These are phyloP conservation scores for Rhizodiscina lignyota DNA, from an alignment of 495 filamentous ascomycete species.

Conservation along the genomic window DNA sequence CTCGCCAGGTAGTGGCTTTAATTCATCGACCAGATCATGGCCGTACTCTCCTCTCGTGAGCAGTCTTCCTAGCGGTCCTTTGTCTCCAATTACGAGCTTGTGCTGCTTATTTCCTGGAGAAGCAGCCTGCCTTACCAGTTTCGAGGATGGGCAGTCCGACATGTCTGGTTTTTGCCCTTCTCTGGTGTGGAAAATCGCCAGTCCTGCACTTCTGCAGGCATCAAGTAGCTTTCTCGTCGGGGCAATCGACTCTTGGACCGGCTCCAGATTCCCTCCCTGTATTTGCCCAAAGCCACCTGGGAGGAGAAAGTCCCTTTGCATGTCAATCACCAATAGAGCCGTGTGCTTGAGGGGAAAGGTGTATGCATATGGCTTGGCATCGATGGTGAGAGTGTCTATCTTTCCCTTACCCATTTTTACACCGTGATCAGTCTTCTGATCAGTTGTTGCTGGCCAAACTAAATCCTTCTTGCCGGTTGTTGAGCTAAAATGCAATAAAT, in stretches of 20 bases:
- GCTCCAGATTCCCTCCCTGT: conserved; percentile 26
- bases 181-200: conserved; percentile 15
- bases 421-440: too few relatives aligned
- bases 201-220: conserved; percentile 34
- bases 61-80: conserved; percentile 21
- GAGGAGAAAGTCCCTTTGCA: conserved; percentile 24
- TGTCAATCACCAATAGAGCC: conserved; percentile 22
- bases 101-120: conserved; percentile 25
- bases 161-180: conserved; percentile 30
- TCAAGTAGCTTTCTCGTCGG: conserved; percentile 32
- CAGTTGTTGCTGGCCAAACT: too few relatives aligned
- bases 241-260: conserved; percentile 23
- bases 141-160: conserved; percentile 33
- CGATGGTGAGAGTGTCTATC: conserved; percentile 8
- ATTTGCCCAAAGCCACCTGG: conserved; percentile 20
- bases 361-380: conserved; percentile 23
- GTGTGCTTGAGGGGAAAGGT: conserved; percentile 20
- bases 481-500: too few relatives aligned
- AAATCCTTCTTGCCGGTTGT: too few relatives aligned
- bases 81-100: conserved; percentile 29
- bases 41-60: conserved; percentile 20
- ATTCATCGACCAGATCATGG: conserved; percentile 21
- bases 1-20: conserved; percentile 16
- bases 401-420: too few relatives aligned
- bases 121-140: conserved; percentile 27